Evolutionary conservation across 257 asterid genomes (phyloP), one percentile per base, ranked within the genome.

Genomic region (Schizonepeta tenuifolia): DNA sequence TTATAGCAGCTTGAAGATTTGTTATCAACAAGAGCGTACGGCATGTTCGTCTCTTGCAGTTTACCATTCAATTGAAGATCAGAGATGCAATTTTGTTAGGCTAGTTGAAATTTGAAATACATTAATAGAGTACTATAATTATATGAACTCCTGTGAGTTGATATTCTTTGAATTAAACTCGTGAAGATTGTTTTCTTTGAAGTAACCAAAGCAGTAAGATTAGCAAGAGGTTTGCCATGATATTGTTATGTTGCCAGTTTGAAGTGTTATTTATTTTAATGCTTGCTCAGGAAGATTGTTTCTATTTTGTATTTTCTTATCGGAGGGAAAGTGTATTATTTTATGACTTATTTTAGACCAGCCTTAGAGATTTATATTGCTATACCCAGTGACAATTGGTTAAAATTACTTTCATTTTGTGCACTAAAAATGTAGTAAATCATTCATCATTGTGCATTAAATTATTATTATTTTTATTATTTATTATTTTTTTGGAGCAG

Each of bases 51-150:
- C 5, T 24, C 36, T 13, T 22, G 38, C 62, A 51, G 73, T 53
- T 56, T 68, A 47, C 22, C 28, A 53, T 56, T 69, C 22, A 51
- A 35, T 40, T 20, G 65, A 69, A 69, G 51, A 33, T n/a, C 31
- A 12, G 28, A 11, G 13, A 21, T 31, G 41, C 26, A 55, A 21
- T 41, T 56, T 41, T 56, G 57, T 70, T 70, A 38, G 67, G 20
- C 13, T 70, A 15, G 65, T 4, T 40, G 31, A 21, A 12, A 69
- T 12, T 22, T 13, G 46, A 20, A 68, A 20, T 22, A 22, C 26
- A 54, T 21, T 40, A 56, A n/a, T n/a, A n/a, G n/a, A n/a, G n/a
- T n/a, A n/a, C n/a, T 21, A 8, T 35, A 9, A 9, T 35, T 35
- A 6, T 60, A 60, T 35, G 13, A 46, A 31, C 44, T n/a, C n/a